Conservation (phyloP, 108 stramenopile genomes). For the Hondaea fermentalgiana region DNA sequence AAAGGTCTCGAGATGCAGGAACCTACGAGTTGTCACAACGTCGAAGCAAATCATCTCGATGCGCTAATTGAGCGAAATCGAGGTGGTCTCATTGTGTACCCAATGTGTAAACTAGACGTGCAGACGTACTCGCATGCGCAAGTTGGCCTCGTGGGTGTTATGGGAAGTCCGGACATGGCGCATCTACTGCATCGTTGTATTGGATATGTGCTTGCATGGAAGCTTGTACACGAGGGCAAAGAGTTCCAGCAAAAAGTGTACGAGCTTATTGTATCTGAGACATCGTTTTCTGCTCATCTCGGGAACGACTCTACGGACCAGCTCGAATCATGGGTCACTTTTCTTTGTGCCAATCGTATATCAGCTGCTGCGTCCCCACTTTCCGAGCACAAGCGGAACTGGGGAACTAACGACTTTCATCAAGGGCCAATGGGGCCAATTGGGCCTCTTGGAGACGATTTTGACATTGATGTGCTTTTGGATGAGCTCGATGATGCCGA, state of each 20-base stretch:
- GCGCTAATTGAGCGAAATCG: background rate
- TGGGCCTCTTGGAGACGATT: background rate
- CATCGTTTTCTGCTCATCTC: background rate
- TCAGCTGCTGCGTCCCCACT: no score
- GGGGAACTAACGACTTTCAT: no score
- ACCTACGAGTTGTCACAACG: constrained; percentile 1
- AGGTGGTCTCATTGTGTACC: background rate
- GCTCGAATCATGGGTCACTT: background rate
- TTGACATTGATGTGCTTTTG: background rate
- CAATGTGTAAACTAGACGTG: background rate
- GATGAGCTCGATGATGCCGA: background rate
- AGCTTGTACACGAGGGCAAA: no score
- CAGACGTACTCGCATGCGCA: background rate
- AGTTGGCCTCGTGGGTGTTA: background rate
- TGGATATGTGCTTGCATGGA: background rate
- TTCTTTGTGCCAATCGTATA: background rate
- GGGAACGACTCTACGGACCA: background rate
- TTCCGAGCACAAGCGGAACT: no score
- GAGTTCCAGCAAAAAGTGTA: no score
- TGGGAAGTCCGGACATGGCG: background rate
- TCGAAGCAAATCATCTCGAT: background rate
- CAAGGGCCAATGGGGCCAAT: background rate
- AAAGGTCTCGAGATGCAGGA: background rate
- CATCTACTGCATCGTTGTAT: background rate
- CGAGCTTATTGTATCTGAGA: background rate